phyloP scores from a whole-genome alignment of 306 rosid species.

The Cicer pinnatifidum region DNA sequence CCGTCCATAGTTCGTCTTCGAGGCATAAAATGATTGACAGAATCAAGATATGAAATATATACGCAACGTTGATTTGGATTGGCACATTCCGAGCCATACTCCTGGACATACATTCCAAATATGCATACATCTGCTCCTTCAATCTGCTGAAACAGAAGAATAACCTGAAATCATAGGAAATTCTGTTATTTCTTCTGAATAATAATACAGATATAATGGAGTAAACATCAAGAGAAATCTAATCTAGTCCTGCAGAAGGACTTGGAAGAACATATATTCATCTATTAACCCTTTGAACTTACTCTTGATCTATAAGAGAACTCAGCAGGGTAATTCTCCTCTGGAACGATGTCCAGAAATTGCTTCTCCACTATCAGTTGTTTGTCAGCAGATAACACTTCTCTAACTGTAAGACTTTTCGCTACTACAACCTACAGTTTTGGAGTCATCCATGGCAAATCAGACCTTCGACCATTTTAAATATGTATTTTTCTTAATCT shows the following conservation, averaged over 20 bases:
- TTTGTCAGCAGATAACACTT: constrained; percentile 56
- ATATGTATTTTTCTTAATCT: background rate
- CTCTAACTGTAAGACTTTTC: constrained; percentile 64
- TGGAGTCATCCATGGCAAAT: constrained; percentile 5
- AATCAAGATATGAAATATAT: constrained; percentile 72
- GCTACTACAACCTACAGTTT: constrained; percentile 56
- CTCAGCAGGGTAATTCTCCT: constrained; percentile 60
- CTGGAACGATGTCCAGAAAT: constrained; percentile 54
- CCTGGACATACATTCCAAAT: constrained; percentile 66
- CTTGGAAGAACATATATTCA: constrained; percentile 7
- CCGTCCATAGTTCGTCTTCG: constrained; percentile 42
- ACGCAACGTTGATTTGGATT: constrained; percentile 59
- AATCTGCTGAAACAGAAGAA: constrained; percentile 74
- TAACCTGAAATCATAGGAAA: constrained; percentile 51
- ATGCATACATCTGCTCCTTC: constrained; percentile 78
- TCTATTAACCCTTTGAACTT: constrained; percentile 26
- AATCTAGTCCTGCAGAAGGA: background rate
- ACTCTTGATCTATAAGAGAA: constrained; percentile 67
- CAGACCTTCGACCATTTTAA: background rate
- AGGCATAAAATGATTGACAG: constrained; percentile 72
- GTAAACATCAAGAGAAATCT: background rate
- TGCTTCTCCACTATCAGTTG: constrained; percentile 56
- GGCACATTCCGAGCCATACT: constrained; percentile 70
- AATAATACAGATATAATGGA: constrained; percentile 33
- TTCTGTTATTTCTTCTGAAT: constrained; percentile 1